Base-by-base conservation (phyloP, 495 filamentous ascomycete genomes). In the Xylaria palmicola region DNA sequence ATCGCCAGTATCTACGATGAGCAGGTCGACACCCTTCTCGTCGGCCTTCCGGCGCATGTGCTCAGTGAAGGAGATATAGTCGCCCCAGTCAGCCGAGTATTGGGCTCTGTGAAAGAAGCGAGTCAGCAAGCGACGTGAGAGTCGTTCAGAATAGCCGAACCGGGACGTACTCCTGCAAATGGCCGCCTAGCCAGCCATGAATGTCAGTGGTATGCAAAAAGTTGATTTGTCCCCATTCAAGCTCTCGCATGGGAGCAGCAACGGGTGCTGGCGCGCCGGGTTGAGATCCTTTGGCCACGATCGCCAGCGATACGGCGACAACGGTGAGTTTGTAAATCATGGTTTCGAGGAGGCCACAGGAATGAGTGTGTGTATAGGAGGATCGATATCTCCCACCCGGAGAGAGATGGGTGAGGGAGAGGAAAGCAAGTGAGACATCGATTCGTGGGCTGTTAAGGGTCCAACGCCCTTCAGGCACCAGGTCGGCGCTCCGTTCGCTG, bases 51-150 rank as follows among this genome's bases (percentile, higher is more conserved):
- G 78, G 24, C 85, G 88, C 82, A 98, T 85, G 65, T 91, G 91
- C 32, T 86, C 75, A 20, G 92, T 85, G 68, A 98, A 96, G 9
- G 94, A 98, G 65, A 98, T 83, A 74, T 98, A 98, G 76, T 98
- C 94, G 36, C 94, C 94, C 90, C 94, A 97, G 72, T 98, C 94
- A 37, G 91, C 95, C 15, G 91, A 93, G 72, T 90, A 98, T 26
- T 91, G 92, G 1, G 92, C 79, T 75, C 88, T 91, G 66, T 6
- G 2, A 12, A 34, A 22, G 48, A 56, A 36, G 48, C 53, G 7
- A 40, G 13, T 47, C 15, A 55, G 50, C 22, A 19, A 34, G 47
- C 5, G 10, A 19, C 15, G 27, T 6, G 12, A 5, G 29, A 19
- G 2, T 43, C 4, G 0, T 40, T 12, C 51, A 40, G 19, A 24